These are phyloP conservation scores for Epichloe glyceriae DNA, from an alignment of 2,329 filamentous ascomycete species.

Conservation along the genomic window DNA sequence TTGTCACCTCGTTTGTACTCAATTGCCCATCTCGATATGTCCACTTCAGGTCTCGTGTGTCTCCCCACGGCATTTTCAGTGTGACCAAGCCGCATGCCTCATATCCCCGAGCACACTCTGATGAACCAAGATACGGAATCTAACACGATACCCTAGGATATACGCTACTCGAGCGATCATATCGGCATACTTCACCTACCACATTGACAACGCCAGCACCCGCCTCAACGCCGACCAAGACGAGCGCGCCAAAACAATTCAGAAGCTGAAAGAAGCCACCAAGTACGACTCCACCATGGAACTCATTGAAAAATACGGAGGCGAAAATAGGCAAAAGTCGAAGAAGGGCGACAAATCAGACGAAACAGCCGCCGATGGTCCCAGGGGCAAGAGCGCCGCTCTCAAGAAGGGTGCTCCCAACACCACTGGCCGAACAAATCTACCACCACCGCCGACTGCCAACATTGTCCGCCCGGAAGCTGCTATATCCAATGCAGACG, in stretches of 20 bases:
- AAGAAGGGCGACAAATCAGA: slow-evolving; percentile 5
- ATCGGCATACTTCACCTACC: slow-evolving; percentile 65
- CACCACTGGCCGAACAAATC: slow-evolving; percentile 26
- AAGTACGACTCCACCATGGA: slow-evolving; percentile 93
- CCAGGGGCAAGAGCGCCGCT: slow-evolving; percentile 9
- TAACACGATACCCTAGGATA: slow-evolving; percentile 44
- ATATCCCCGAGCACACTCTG: background rate
- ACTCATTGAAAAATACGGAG: slow-evolving; percentile 87
- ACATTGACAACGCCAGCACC: slow-evolving; percentile 54
- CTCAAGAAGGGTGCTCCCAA: slow-evolving; percentile 5
- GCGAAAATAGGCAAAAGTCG: slow-evolving; percentile 32
- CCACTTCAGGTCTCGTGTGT: too few species aligned
- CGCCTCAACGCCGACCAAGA: slow-evolving; percentile 63
- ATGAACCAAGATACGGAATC: background rate
- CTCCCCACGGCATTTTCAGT: too few species aligned
- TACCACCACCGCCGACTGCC: slow-evolving; percentile 48
- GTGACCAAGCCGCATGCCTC: too few species aligned
- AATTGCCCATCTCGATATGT: too few species aligned
- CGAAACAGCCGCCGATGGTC: slow-evolving; percentile 1
- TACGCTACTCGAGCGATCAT: slow-evolving; percentile 57
- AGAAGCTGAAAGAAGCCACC: slow-evolving; percentile 87
- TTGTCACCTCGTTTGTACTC: too few species aligned
- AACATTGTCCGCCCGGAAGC: slow-evolving; percentile 39
- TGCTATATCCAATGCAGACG: slow-evolving; percentile 4
- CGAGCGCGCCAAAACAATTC: slow-evolving; percentile 76